Evolutionary conservation across 2,329 filamentous ascomycete species (phyloP), one percentile per base, ranked within the genome.

Genomic region (Fusarium piperis): DNA sequence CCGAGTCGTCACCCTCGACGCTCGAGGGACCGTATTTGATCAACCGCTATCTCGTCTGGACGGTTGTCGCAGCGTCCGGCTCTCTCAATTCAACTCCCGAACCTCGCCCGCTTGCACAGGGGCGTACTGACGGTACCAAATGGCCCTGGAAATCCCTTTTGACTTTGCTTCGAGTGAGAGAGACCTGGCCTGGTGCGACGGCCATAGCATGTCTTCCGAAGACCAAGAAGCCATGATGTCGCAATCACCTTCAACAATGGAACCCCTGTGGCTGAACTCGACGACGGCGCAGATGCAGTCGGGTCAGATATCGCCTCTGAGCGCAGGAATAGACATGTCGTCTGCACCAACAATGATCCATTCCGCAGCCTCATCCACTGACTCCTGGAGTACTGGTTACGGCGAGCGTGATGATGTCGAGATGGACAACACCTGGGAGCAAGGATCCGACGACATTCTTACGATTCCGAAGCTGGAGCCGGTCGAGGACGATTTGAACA

Each of bases 391-490:
- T 67, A 79, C 81, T 36, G 81, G 78, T 59, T 84, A 82, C 70
- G 79, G 78, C 61, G 81, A 84, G 2, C 77, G 73, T 46, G 80
- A 82, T 15, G 81, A 81, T 57, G 73, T 75, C 41, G 81, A 85
- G 20, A 80, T 83, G 35, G 84, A 86, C 32, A 77, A 80, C 59
- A 77, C 80, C 39, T 88, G 86, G 86, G 85, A 88, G 46, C 83
- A 82, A 32, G 80, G 76, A 44, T 81, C 83, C 6, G 84, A 86
- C 59, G 84, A 86, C 38, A 78, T 82, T 39, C 72, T 86, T 51
- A 75, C 85, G 15, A 79, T 87, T 9, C 87, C 87, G 9, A 91
- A 91, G 77, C 73, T 88, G 12, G 89, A 91, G 72, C 87, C 88
- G 3, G 67, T 83, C 53, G 89, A 91, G 53, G 86, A 90, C 64